Percentiles rank a stretch among this genome's conserved stretches.
phyloP scores from a whole-genome alignment of 768 basidiomycete species.

The Fomitopsis serialis region DNA sequence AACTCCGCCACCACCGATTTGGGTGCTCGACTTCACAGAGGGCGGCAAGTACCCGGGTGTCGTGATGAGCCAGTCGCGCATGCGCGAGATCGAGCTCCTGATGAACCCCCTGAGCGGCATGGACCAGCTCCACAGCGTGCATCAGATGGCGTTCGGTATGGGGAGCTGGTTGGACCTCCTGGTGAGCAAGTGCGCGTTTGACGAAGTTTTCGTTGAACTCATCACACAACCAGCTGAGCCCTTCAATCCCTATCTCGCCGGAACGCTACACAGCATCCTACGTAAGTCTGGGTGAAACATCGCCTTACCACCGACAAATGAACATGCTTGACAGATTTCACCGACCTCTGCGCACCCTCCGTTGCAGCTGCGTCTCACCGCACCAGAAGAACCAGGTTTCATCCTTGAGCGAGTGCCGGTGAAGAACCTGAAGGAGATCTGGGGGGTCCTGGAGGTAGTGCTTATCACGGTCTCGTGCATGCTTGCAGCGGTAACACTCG shows the following conservation, averaged over 20 bases:
- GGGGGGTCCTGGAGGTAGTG: conserved; percentile 65
- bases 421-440: conserved; percentile 65
- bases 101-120: conserved; percentile 51
- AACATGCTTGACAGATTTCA: conserved; percentile 41
- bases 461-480: not conserved
- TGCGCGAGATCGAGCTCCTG: conserved; percentile 67
- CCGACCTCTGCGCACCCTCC: conserved; percentile 66
- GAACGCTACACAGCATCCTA: conserved; percentile 67
- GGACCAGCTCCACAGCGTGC: conserved; percentile 35
- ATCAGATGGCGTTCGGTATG: conserved; percentile 42
- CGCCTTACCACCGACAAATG: too few relatives aligned
- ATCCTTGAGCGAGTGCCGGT: conserved; percentile 67
- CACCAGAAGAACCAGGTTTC: conserved; percentile 76
- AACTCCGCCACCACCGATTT: conserved; percentile 31
- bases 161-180: conserved; percentile 65
- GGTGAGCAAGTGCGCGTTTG: conserved; percentile 34
- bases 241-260: conserved; percentile 37
- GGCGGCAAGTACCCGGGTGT: conserved; percentile 46
- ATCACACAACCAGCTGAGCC: conserved; percentile 43
- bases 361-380: conserved; percentile 56
- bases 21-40: conserved; percentile 73
- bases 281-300: too few relatives aligned
- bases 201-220: not conserved
- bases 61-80: conserved; percentile 67
- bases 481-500: not conserved